Conservation (phyloP, 2,329 filamentous ascomycete genomes). For the Fonsecaea pedrosoi region DNA sequence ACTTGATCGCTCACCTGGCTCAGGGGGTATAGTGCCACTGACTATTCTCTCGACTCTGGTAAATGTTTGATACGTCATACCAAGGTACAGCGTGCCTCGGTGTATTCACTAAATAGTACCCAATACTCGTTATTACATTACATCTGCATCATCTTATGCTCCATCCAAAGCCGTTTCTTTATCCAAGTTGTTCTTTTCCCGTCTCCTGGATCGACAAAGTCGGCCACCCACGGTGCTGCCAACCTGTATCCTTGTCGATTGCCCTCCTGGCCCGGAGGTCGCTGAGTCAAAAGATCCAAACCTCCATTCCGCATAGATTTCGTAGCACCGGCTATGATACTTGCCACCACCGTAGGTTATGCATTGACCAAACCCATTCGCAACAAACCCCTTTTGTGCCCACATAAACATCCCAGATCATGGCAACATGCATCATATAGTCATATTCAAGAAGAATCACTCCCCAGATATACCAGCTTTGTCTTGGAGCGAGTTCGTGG, state of each 20-base stretch:
- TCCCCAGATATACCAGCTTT: constrained; percentile 16
- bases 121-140: constrained; percentile 4
- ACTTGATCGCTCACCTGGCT: too few relatives aligned
- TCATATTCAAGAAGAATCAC: constrained; percentile 20
- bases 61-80: not conserved
- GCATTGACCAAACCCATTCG: not conserved
- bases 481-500: constrained; percentile 7
- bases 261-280: not conserved
- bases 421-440: constrained; percentile 1
- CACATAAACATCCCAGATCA: constrained; percentile 8
- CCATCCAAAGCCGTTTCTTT: not conserved
- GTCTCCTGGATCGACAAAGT: not conserved
- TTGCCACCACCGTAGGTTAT: not conserved
- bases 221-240: not conserved
- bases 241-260: not conserved
- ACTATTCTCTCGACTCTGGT: not conserved
- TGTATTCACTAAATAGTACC: constrained; percentile 1
- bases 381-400: not conserved
- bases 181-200: not conserved
- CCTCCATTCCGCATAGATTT: not conserved
- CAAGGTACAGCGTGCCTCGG: not conserved
- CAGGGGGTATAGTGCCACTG: too few relatives aligned
- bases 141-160: constrained; percentile 1
- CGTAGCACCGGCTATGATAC: not conserved
- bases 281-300: not conserved